A percentile compares a stretch with the other conserved stretches of the same genome.
Conservation (phyloP, 495 filamentous ascomycete genomes). For the Cladorrhinum samala region DNA sequence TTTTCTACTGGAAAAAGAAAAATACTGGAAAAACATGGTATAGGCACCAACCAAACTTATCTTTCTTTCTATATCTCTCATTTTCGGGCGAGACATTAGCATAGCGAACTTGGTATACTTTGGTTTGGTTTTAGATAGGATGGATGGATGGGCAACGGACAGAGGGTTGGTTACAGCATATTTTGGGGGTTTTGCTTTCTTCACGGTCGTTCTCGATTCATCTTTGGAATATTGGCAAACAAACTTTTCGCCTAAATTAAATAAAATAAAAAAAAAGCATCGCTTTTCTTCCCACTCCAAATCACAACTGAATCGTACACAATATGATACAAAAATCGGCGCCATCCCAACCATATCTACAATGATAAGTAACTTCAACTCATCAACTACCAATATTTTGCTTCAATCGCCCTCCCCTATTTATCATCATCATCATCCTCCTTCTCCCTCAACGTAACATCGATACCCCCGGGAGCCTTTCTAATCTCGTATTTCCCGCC, state of each 20-base stretch:
- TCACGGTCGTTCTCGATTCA: not conserved
- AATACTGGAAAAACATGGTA: not conserved
- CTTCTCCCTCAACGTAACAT: constrained; percentile 21
- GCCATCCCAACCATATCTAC: no score
- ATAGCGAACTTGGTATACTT: not conserved
- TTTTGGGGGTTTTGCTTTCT: not conserved
- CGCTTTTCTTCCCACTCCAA: no score
- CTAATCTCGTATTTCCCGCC: constrained; percentile 73
- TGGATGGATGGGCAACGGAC: not conserved
- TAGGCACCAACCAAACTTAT: not conserved
- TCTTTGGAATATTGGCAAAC: no score
- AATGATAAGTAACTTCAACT: no score
- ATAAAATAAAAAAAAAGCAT: no score
- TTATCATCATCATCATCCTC: constrained; percentile 2
- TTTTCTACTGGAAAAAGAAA: not conserved
- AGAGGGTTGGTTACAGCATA: no score
- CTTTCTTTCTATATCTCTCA: not conserved
- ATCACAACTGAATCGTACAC: no score
- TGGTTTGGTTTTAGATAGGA: not conserved
- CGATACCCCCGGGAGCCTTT: constrained; percentile 23
- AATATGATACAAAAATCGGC: no score
- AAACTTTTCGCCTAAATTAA: not conserved
- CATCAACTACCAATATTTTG: not conserved
- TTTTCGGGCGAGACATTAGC: not conserved
- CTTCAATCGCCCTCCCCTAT: not conserved